These are phyloP conservation scores for Bacidia gigantensis DNA, from an alignment of 495 filamentous ascomycete genomes.

Conservation along the genomic window DNA sequence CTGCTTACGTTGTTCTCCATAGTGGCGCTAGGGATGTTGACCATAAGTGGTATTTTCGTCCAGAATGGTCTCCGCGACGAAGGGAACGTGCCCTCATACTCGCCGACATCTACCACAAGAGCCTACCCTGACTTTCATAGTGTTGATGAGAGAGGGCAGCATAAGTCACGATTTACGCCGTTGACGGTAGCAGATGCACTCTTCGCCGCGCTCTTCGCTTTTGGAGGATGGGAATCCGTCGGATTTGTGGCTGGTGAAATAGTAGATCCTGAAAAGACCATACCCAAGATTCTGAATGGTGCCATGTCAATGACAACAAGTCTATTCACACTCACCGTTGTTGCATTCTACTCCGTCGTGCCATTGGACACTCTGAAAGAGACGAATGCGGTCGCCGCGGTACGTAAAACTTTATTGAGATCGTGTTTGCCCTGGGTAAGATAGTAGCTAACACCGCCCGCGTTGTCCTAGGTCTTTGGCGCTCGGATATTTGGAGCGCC, in stretches of 20 bases:
- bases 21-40: constrained; percentile 5
- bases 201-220: constrained; percentile 17
- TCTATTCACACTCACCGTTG: constrained; percentile 22
- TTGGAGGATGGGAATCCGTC: constrained; percentile 24
- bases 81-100: too few species aligned
- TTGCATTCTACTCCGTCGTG: constrained; percentile 17
- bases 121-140: not conserved
- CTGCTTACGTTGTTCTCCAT: constrained; percentile 4
- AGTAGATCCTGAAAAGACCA: constrained; percentile 16
- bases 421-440: too few species aligned
- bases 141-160: too few species aligned
- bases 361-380: constrained; percentile 8
- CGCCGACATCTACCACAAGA: too few species aligned
- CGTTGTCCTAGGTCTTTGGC: constrained; percentile 6
- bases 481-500: not conserved
- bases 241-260: constrained; percentile 25
- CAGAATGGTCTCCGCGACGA: not conserved
- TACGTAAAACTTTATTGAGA: not conserved
- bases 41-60: too few species aligned
- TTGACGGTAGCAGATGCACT: constrained; percentile 14
- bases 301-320: constrained; percentile 22
- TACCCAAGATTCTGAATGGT: constrained; percentile 21
- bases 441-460: not conserved
- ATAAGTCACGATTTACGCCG: not conserved
- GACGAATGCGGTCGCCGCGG: constrained; percentile 7